Conservation (phyloP, 768 basidiomycete species). For the Lactifluus volemus region DNA sequence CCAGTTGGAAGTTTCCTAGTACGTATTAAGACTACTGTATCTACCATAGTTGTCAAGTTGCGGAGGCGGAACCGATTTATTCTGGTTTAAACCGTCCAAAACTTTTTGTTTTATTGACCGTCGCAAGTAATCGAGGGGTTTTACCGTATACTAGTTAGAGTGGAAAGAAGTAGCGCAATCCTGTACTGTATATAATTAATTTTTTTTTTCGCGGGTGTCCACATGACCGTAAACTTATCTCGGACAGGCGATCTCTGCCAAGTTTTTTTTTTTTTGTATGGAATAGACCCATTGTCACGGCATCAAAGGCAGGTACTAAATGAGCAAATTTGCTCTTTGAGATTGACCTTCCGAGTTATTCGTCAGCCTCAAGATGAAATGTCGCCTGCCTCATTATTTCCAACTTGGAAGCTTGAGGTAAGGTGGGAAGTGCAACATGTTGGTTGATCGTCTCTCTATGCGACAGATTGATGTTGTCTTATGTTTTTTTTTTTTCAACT, state of each 20-base stretch:
- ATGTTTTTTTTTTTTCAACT: not conserved
- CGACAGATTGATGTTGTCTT: slow-evolving; percentile 1
- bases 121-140: not conserved
- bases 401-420: not conserved
- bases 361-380: not conserved
- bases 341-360: not conserved
- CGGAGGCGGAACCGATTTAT: slow-evolving; percentile 2
- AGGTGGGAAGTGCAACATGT: not conserved
- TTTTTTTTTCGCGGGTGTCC: not conserved
- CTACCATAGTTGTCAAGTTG: not conserved
- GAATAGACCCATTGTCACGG: not conserved
- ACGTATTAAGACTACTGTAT: not conserved
- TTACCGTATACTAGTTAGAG: not conserved
- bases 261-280: not conserved
- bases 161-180: not conserved
- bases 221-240: not conserved
- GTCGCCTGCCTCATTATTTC: not conserved
- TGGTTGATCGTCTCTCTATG: not conserved
- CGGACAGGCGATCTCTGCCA: slow-evolving; percentile 2
- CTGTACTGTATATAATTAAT: not conserved
- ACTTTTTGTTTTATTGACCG: not conserved
- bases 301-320: not conserved
- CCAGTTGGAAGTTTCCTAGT: not conserved
- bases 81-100: not conserved
- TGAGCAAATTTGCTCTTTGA: not conserved